Evolutionary conservation across 2,329 filamentous ascomycete genomes (phyloP), one percentile per base, ranked within the genome.

Genomic region (Clarireedia sp.): DNA sequence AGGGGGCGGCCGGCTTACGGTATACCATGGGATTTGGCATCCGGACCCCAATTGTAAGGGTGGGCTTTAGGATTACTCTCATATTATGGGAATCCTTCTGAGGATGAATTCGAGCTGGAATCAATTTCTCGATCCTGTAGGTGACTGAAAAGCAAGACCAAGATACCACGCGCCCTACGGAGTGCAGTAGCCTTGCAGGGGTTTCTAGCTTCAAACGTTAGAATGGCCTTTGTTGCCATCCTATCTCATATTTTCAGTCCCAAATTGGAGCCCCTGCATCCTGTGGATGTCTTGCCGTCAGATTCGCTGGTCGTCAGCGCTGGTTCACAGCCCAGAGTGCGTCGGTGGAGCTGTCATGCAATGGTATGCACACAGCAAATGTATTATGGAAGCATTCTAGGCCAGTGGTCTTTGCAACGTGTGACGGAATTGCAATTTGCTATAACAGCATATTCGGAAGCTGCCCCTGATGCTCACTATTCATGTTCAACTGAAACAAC

Each of bases 31-130:
- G 19, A 41, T 41, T 19, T 16, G 16, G 10, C 38, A 41, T 43
- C 43, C 41, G 45, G 52, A 50, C 52, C 52, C 52, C 52, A 54
- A 54, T 8, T 41, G 36, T 38, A n/a, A 36, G 46, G 29, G 33
- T 33, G 41, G 21, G 21, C 21, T 23, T 17, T 21, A 17, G 36
- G 16, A 43, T 49, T 24, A 46, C 9, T 49, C 41, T 9, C 14
- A 38, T 43, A 54, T 44, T 24, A 36, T 43, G 41, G 23, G 6
- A n/a, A 50, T 54, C 24, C 52, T 50, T 24, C 46, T 23, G 9
- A 54, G 37, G 19, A 43, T 44, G 24, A 43, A 43, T 43, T 37
- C 3, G 26, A 50, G 37, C 24, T 26, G 24, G 19, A 6, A 21
- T 26, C 19, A 23, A 17, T 43, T 51, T 48, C 40, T 49, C 23